Evolutionary conservation across 2,329 filamentous ascomycete genomes (phyloP).

Genomic region (Periconia sp.): DNA sequence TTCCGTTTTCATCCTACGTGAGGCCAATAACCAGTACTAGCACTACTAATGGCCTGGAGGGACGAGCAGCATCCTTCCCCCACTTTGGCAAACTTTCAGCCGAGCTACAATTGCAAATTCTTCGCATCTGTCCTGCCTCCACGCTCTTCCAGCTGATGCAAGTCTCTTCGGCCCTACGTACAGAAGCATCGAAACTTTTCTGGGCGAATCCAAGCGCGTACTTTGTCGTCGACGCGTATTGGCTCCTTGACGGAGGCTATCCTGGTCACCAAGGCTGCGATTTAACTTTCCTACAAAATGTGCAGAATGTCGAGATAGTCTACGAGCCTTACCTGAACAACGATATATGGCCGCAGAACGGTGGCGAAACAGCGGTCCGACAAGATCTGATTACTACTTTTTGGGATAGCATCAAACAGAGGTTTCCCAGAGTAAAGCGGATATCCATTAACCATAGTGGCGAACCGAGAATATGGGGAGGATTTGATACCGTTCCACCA

Average conservation of each 20-base stretch:
- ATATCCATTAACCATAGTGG: slow-evolving; percentile 14
- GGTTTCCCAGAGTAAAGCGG: slow-evolving; percentile 12
- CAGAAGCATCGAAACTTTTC: slow-evolving; percentile 20
- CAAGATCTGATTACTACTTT: slow-evolving; percentile 5
- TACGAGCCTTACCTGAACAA: slow-evolving; percentile 1
- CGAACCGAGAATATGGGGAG: not conserved
- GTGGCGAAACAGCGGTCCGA: not conserved
- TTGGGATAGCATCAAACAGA: slow-evolving; percentile 8
- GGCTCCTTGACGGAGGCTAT: slow-evolving; percentile 13
- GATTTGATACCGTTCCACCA: slow-evolving; percentile 1
- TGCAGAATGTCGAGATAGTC: slow-evolving; percentile 16
- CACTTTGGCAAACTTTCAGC: slow-evolving; percentile 9
- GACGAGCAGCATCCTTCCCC: slow-evolving; percentile 1
- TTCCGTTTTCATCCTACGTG: slow-evolving; percentile 10
- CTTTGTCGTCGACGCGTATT: slow-evolving; percentile 7
- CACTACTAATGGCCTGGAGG: not conserved
- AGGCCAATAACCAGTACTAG: not conserved
- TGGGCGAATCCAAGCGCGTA: slow-evolving; percentile 13
- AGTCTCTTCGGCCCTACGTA: slow-evolving; percentile 9
- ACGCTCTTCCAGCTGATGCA: slow-evolving; percentile 20
- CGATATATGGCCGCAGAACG: not conserved
- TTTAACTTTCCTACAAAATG: slow-evolving; percentile 10
- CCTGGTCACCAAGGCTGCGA: slow-evolving; percentile 12
- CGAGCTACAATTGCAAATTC: slow-evolving; percentile 17
- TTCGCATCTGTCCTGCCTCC: slow-evolving; percentile 11